Evolutionary conservation across 768 basidiomycete species (phyloP).

Genomic region (Gymnopilus dilepis): DNA sequence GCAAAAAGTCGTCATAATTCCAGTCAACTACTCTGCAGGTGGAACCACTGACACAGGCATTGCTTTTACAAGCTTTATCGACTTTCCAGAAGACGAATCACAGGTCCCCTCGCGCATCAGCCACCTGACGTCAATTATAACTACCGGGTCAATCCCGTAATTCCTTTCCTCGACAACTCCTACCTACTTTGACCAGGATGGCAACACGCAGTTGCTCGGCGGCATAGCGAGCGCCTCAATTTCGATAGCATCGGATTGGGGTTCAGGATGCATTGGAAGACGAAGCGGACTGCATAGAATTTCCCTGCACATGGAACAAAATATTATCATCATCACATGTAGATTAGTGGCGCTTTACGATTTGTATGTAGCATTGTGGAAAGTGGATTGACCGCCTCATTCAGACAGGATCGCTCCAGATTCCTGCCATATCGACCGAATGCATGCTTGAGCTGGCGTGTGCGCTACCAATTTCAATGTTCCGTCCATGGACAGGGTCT

Average conservation of each 20-base stretch:
- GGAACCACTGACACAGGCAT: slow-evolving; percentile 13
- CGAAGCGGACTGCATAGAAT: neutral
- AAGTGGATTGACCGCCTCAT: neutral
- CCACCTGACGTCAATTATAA: neutral
- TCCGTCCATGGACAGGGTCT: neutral
- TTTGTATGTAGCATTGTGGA: slow-evolving; percentile 3
- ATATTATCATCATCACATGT: slow-evolving; percentile 3
- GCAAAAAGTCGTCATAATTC: slow-evolving; percentile 14
- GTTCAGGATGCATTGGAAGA: neutral
- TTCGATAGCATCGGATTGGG: no score
- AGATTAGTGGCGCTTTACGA: neutral
- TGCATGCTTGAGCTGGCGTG: slow-evolving; percentile 14
- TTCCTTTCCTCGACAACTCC: no score
- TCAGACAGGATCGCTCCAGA: slow-evolving; percentile 5
- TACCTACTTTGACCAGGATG: neutral
- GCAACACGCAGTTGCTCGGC: no score
- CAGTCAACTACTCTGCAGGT: neutral
- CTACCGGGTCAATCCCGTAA: neutral
- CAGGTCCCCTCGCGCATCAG: neutral
- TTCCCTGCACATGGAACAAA: neutral
- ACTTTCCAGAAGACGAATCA: neutral
- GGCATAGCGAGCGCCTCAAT: no score
- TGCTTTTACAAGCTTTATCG: slow-evolving; percentile 19
- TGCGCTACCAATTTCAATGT: slow-evolving; percentile 20
- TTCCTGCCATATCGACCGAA: slow-evolving; percentile 11